Base-by-base conservation (phyloP, 306 rosid genomes). In the Morella rubra region DNA sequence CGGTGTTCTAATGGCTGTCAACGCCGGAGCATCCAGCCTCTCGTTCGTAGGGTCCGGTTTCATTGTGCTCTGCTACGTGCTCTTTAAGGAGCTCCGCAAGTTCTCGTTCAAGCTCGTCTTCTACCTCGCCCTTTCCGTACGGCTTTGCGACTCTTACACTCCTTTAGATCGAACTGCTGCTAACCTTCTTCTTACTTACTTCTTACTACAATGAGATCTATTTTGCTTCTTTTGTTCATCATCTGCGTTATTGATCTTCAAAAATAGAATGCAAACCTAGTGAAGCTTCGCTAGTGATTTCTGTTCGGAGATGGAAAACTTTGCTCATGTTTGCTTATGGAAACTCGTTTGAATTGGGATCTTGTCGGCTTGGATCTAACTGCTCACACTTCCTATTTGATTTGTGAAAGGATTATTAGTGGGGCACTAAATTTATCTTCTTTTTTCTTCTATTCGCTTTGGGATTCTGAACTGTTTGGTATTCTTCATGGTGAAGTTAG, bases 51-150 rank as follows among this genome's bases (percentile, higher is more conserved):
- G 99, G 24, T 92, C 99, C 15, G 76, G 90, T 76, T 92, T 95
- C 86, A 92, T 95, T 15, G 97, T 95, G 19, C 93, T 95, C 54
- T 95, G 99, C 85, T 95, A 95, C 80, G 91, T 95, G 64, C 93
- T 95, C 82, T 95, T 96, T 91, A 96, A 91, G 78, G 99, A 96
- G 88, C 99, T 96, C 58, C 98, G 98, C 88, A 96, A 96, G 89
- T 91, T 96, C 84, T 92, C 99, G 72, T 96, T 92, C 88, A 96
- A 96, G 91, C 99, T 96, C 59, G 98, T 96, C 82, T 96, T 96
- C 91, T 92, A 89, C 77, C 99, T 96, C 77, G 99, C 98, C 12
- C 88, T 92, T 76, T 82, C 99, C 8, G 99, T 92, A 85, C 44
- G 91, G 72, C 15, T 74, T 81, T 7, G 40, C 59, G 12, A 72